Base-by-base conservation (phyloP, 1,284 basidiomycete genomes). In the Mrakiaceae sp. region DNA sequence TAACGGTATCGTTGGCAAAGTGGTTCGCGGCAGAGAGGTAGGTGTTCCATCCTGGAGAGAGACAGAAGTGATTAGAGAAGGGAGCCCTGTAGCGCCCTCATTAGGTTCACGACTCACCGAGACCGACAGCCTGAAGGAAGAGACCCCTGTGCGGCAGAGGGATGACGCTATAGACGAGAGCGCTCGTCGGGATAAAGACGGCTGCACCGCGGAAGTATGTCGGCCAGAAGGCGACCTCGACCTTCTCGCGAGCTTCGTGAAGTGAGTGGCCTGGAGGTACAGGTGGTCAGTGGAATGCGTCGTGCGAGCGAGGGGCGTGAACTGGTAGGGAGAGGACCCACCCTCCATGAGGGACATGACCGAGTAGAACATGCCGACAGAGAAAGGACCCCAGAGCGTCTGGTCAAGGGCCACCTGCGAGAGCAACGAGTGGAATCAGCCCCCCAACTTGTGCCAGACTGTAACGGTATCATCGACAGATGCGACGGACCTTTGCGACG, bases 91-190 rank as follows among this genome's bases (percentile, higher is more conserved):
- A 27, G 27, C 27, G 2, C 27, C 27, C 27, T 27, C 27, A 27
- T 27, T 27, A 27, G 1, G 27, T 2, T 27, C 27, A 27, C 27
- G 43, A 54, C 58, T 49, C 40, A 64, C 63, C 63, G 0, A 64
- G 49, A 42, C 63, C 63, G 39, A 64, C 63, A 39, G 40, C 63
- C 52, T 64, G 63, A 9, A 64, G 47, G 52, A 64, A 64, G 8
- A 64, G 50, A 0, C 63, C 63, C 42, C 63, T 51, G 42, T 64
- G 63, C 12, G 58, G 51, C 10, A 54, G 47, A 5, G 63, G 63
- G 58, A 64, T 60, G 63, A 64, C 54, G 10, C 58, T 60, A 27
- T 64, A 64, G 5, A 58, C 60, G 7, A 64, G 27, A 8, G 46
- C 7, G 6, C 50, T 51, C 27, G 63, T 64, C 16, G 63, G 63